Evolutionary conservation across 805 yeast species (phyloP).

Genomic region (Priceomyces haplophilus): DNA sequence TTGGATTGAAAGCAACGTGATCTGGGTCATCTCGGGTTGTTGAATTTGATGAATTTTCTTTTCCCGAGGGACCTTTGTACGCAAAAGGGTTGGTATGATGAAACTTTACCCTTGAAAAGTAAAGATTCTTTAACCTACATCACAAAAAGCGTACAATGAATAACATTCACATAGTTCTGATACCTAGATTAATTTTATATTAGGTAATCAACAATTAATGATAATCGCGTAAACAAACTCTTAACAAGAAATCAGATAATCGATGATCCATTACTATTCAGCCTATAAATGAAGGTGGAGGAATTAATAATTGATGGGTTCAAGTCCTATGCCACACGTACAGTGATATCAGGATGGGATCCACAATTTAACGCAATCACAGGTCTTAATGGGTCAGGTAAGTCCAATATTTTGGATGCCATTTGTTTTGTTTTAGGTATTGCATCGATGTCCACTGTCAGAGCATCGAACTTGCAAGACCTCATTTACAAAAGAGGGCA

Average conservation of each 20-base stretch:
- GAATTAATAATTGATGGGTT: conserved; percentile 96
- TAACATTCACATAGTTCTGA: no score
- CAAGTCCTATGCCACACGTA: conserved; percentile 95
- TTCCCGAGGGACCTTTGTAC: no score
- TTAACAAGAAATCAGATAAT: neutral
- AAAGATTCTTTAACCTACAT: no score
- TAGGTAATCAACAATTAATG: neutral
- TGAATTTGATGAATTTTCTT: no score
- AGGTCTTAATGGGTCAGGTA: conserved; percentile 96
- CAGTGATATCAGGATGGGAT: conserved; percentile 95
- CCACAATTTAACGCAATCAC: conserved; percentile 96
- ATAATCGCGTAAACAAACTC: neutral
- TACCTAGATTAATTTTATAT: neutral
- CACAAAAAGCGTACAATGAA: no score
- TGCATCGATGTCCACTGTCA: conserved; percentile 87
- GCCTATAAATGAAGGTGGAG: conserved; percentile 72
- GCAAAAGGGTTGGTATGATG: no score
- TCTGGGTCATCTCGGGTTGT: no score
- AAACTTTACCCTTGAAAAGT: no score
- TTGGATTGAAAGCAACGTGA: no score
- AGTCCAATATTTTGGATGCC: conserved; percentile 93
- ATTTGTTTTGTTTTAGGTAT: conserved; percentile 98
- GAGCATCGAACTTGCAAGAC: conserved; percentile 92
- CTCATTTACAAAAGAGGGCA: conserved; percentile 95
- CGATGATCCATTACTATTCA: neutral